Percentiles rank a stretch among this genome's conserved stretches.
These are phyloP conservation scores for Graphilbum fragrans DNA, from an alignment of 2,329 filamentous ascomycete species.

Conservation along the genomic window DNA sequence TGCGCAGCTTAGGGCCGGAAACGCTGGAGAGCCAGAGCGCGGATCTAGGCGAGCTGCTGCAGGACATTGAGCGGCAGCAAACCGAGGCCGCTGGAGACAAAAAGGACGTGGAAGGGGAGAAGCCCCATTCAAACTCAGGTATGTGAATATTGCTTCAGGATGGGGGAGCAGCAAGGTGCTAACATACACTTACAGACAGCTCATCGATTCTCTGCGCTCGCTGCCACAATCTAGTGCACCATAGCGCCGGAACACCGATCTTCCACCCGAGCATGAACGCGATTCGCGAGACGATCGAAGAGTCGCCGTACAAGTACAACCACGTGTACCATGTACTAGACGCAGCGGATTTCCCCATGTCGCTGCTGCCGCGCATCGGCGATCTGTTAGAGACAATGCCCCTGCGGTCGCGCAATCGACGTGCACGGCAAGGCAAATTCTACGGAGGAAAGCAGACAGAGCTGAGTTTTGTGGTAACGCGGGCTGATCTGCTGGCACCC, in stretches of 20 bases:
- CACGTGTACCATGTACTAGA: conserved; percentile 94
- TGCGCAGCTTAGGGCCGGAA: conserved; percentile 27
- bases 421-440: conserved; percentile 56
- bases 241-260: conserved; percentile 60
- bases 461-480: conserved; percentile 82
- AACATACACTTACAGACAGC: too few relatives aligned
- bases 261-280: conserved; percentile 71
- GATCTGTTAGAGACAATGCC: conserved; percentile 58
- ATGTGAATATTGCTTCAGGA: background rate
- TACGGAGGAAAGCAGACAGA: conserved; percentile 57
- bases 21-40: conserved; percentile 29
- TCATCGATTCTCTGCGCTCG: conserved; percentile 63
- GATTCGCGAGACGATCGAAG: conserved; percentile 71
- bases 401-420: conserved; percentile 68
- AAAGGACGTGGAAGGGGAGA: background rate
- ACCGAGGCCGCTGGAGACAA: conserved; percentile 2
- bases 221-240: conserved; percentile 72
- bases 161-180: background rate
- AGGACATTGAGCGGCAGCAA: background rate
- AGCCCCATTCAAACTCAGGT: background rate
- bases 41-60: conserved; percentile 24
- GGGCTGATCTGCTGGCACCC: conserved; percentile 75
- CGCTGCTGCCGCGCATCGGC: conserved; percentile 67
- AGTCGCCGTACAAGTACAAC: conserved; percentile 83
- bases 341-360: conserved; percentile 94